Evolutionary conservation across 768 basidiomycete species (phyloP), one percentile per base, ranked within the genome.

Genomic region (Mycena rosella): DNA sequence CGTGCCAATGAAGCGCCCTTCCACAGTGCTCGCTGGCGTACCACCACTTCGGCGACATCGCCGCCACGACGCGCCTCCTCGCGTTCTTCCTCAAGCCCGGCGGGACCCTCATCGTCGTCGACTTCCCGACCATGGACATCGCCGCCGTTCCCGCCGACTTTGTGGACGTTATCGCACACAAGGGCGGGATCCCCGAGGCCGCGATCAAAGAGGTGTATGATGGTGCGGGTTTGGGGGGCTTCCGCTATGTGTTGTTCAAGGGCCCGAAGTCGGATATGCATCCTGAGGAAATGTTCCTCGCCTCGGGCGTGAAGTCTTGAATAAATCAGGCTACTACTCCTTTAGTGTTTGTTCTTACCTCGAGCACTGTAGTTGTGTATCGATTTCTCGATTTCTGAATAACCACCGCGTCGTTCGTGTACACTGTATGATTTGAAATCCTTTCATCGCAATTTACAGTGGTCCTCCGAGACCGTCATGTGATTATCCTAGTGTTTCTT

Each of bases 21-120:
- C 27, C 11, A 6, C 67, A 93, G 92, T 93, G 91, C 70, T 80
- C 85, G 18, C 78, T 81, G 38, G 81, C 91, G 0, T 92, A 89
- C 71, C 90, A 92, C 67, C 90, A 92, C 74, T 81, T 92, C 62
- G 55, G 76, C 2, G 83, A 84, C 34, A 82, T 88, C 68, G 77
- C 80, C 4, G 76, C 78, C 6, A 82, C 81, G 44, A 91, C 90
- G 5, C 74, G 75, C n/a, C 73, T 74, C 2, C 85, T 92, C 20
- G 79, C 80, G 2, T 75, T 74, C 22, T 85, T 85, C 72, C 77
- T 92, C 59, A 89, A 87, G 65, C 87, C 88, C 0, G 82, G 85
- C 0, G 90, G 89, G 10, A 76, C 78, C 17, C 79, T 92, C 1
- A 77, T 91, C 45, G 85, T 92, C 22, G 75, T 84, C 7, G 90